A percentile compares a stretch with the other conserved stretches of the same genome.
These are phyloP conservation scores for Geotrichum aggregatum DNA, from an alignment of 1,139 yeast species.

Conservation along the genomic window DNA sequence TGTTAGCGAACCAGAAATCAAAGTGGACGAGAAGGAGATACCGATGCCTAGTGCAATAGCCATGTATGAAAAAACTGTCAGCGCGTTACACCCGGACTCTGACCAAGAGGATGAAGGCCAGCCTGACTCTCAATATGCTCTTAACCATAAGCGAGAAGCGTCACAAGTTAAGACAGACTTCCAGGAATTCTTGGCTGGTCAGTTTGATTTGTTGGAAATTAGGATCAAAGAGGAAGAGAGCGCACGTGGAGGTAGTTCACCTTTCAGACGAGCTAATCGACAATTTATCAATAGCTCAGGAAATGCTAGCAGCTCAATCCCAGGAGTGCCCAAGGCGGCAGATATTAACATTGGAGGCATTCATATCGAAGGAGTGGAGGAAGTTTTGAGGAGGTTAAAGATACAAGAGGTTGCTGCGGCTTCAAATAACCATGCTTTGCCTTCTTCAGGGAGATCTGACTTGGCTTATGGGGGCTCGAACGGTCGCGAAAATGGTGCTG, in stretches of 20 bases:
- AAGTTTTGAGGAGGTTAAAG: conserved; percentile 31
- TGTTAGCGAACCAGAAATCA: conserved; percentile 4
- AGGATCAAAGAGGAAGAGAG: conserved; percentile 15
- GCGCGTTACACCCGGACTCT: conserved; percentile 5
- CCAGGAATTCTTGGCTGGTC: conserved; percentile 30
- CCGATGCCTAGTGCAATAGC: conserved; percentile 8
- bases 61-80: conserved; percentile 7
- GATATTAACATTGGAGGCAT: conserved; percentile 34
- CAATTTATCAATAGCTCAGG: conserved; percentile 1
- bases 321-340: conserved; percentile 9
- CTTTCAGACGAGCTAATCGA: conserved; percentile 12
- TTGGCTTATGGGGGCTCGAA: not conserved
- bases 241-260: conserved; percentile 9
- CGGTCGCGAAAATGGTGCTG: not conserved
- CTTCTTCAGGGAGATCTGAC: not conserved
- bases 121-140: not conserved
- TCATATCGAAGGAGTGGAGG: conserved; percentile 33
- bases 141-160: not conserved
- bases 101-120: conserved; percentile 5
- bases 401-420: conserved; percentile 25
- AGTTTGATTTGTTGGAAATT: conserved; percentile 25
- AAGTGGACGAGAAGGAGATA: conserved; percentile 6
- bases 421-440: not conserved
- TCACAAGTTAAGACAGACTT: conserved; percentile 24
- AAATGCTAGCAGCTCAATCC: not conserved